Base-by-base conservation (phyloP, 2,329 filamentous ascomycete genomes). In the Karstenula rhodostoma region DNA sequence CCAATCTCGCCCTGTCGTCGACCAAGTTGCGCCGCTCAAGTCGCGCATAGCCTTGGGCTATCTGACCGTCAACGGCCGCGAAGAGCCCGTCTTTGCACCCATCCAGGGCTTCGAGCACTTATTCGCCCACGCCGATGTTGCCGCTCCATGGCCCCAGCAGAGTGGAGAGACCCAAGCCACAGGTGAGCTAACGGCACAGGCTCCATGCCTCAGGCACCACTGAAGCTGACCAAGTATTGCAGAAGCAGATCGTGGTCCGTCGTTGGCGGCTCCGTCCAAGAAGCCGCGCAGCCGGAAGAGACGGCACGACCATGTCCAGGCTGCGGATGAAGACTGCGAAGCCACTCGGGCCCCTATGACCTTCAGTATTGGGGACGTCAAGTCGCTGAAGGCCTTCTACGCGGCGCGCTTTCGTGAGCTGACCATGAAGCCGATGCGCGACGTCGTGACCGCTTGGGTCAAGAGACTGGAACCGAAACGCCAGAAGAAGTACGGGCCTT, bases 401-500 rank as follows among this genome's bases (percentile, higher is more conserved):
- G 59, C 56, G 1, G 58, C 57, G 15, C 68, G 73, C 2, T 67
- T 76, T 27, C 66, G 67, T 22, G 73, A 75, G 52, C 66, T 76
- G 12, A 76, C 73, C 13, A 71, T 73, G 66, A 77, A 73, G 56
- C 72, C 73, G 0, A 48, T 75, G 23, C 69, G 72, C 6, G 64
- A 67, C 17, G 72, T 77, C 35, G 69, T 71, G n/a, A 74, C 72
- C 1, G 64, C 66, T 8, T 77, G 74, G 74, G 65, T 77, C 35
- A 73, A 71, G 57, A 61, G 66, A 22, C 57, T 73, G 7, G 69
- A 70, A 42, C 74, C 73, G 4, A 62, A 64, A 22, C 71, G 74
- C 4, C 62, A 68, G 37, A 61, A 66, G 12, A 47, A 54, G 8
- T 73, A 70, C 46, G 71, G 72, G 7, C 66, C 63, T 4, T 76